Conservation (phyloP, 345 rosid genomes). For the Eucalyptus microcorys region DNA sequence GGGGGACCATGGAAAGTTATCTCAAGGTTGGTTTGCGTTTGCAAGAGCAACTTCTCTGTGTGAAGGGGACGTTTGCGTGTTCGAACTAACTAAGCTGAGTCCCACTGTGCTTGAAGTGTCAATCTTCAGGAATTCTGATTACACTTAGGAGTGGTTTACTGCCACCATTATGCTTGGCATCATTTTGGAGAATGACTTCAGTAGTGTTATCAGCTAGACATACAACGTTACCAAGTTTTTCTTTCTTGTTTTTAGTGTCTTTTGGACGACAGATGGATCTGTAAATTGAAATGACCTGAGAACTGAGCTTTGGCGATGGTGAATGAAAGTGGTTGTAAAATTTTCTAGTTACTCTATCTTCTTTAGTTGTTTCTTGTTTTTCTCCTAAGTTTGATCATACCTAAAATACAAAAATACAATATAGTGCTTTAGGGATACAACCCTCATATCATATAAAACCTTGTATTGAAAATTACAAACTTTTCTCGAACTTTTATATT, state of each 20-base stretch:
- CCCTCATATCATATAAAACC: background rate
- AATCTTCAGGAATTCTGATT: background rate
- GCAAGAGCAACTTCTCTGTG: background rate
- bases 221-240: background rate
- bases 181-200: background rate
- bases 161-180: background rate
- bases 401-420: background rate
- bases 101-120: background rate
- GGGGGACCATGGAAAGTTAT: background rate
- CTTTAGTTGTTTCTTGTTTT: background rate
- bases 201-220: background rate
- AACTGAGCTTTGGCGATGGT: background rate
- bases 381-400: background rate
- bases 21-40: background rate
- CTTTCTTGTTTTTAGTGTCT: background rate
- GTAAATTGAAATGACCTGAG: background rate
- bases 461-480: too few relatives aligned
- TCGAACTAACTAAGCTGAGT: background rate
- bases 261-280: background rate
- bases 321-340: background rate
- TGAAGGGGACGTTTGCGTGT: background rate
- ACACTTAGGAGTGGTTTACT: background rate
- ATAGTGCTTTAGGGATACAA: background rate
- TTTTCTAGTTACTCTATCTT: background rate
- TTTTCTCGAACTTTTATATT: background rate